A percentile compares a stretch with the other conserved stretches of the same genome.
These are phyloP conservation scores for Pontederia crassipes DNA, from an alignment of 176 grass and related monocot genomes.

Conservation along the genomic window DNA sequence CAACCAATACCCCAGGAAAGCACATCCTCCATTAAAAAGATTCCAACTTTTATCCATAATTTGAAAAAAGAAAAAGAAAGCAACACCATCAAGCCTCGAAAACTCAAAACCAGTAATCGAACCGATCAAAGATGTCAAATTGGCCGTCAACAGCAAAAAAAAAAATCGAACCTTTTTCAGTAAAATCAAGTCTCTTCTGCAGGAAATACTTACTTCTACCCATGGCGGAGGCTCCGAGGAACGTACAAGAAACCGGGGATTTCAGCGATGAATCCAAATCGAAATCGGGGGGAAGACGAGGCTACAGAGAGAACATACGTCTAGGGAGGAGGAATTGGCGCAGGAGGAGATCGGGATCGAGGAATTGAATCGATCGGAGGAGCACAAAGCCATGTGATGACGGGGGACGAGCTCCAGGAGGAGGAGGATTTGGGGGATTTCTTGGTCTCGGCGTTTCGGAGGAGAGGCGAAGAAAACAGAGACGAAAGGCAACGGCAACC, in stretches of 20 bases:
- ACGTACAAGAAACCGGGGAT: neutral
- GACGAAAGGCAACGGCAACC: too few relatives aligned
- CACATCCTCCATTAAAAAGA: neutral
- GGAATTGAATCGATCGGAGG: conserved; percentile 21
- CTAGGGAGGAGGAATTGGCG: neutral
- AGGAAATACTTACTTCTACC: conserved; percentile 7
- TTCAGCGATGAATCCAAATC: conserved; percentile 13
- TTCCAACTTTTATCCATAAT: neutral
- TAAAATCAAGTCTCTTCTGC: neutral
- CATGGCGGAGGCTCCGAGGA: conserved; percentile 3
- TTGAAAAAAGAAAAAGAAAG: too few relatives aligned
- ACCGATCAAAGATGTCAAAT: too few relatives aligned
- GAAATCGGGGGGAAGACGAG: neutral
- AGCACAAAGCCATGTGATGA: conserved; percentile 30
- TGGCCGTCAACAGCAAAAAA: neutral
- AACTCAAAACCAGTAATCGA: too few relatives aligned
- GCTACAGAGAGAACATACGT: conserved; percentile 6
- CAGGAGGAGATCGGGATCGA: neutral
- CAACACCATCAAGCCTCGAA: too few relatives aligned
- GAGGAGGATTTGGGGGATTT: too few relatives aligned
- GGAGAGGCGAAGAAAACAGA: too few relatives aligned
- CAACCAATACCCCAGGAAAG: neutral
- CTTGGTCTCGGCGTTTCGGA: too few relatives aligned
- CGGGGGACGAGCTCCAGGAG: neutral
- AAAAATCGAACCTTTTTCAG: neutral